phyloP scores from a whole-genome alignment of 176 grass and related monocot genomes.

The Lolium perenne region DNA sequence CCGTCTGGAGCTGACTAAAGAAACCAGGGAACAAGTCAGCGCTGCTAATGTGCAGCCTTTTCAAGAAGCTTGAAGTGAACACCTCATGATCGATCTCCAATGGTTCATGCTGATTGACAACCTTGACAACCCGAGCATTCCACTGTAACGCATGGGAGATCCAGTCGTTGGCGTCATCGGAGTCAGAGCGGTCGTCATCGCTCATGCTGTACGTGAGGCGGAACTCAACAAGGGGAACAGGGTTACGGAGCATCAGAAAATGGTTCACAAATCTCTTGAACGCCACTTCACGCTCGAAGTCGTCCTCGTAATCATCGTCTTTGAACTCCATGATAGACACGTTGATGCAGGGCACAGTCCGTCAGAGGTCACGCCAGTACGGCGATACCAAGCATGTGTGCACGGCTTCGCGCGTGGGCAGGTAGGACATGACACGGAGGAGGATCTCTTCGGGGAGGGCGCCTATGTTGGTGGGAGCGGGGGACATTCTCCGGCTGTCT shows the following conservation, averaged over 20 bases:
- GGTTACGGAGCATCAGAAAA: constrained; percentile 24
- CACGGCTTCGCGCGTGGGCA: not conserved
- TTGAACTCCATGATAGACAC: not conserved
- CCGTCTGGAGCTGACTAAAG: constrained; percentile 6
- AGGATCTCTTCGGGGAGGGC: not conserved
- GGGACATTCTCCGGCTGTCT: not conserved
- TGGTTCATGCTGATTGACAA: not conserved
- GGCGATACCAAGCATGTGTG: not conserved
- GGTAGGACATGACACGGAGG: constrained; percentile 4
- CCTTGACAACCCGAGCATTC: not conserved
- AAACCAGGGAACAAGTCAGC: not conserved
- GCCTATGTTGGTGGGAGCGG: not conserved
- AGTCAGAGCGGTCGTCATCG: rapidly evolving
- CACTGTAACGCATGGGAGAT: not conserved
- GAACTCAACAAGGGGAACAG: not conserved
- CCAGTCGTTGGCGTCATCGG: not conserved
- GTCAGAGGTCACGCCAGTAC: constrained; percentile 33
- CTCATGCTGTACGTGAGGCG: not conserved
- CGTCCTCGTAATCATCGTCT: too few relatives aligned
- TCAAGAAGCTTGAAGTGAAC: constrained; percentile 2
- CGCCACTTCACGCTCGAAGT: not conserved
- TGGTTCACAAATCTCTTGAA: constrained; percentile 35
- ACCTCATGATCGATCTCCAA: not conserved
- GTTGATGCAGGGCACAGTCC: not conserved
- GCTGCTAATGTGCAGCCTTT: not conserved